phyloP scores from a whole-genome alignment of 1,284 basidiomycete species.

The Leccinum pallidistipes region DNA sequence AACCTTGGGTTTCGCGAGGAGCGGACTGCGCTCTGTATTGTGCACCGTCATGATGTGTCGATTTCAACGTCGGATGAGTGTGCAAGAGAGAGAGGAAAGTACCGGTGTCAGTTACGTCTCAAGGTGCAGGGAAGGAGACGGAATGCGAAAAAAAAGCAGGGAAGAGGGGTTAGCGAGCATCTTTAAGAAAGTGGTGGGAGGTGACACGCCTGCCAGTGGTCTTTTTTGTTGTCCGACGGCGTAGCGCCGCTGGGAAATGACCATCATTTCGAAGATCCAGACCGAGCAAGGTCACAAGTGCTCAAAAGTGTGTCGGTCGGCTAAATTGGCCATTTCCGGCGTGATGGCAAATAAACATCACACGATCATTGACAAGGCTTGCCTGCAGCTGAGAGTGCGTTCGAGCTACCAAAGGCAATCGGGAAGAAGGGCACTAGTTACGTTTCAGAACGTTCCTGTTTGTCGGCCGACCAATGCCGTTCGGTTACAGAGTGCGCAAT shows the following conservation, averaged over 20 bases:
- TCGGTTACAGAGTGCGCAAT: not conserved
- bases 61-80: not conserved
- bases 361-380: not conserved
- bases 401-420: not conserved
- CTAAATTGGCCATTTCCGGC: not conserved
- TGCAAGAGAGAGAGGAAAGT: not conserved
- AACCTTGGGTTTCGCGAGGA: slow-evolving; percentile 9
- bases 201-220: no score
- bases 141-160: not conserved
- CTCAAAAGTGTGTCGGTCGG: not conserved
- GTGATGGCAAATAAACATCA: not conserved
- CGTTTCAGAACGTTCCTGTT: not conserved
- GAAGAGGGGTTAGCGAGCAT: not conserved
- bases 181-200: not conserved
- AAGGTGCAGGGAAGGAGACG: not conserved
- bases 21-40: slow-evolving; percentile 7
- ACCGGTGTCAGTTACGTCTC: not conserved
- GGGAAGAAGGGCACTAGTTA: not conserved
- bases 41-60: not conserved
- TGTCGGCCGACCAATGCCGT: not conserved
- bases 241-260: no score
- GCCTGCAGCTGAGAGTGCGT: not conserved
- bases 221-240: no score
- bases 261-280: not conserved
- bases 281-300: not conserved